A percentile compares a stretch with the other conserved stretches of the same genome.
phyloP scores from a whole-genome alignment of 345 rosid species.

The Murraya paniculata region DNA sequence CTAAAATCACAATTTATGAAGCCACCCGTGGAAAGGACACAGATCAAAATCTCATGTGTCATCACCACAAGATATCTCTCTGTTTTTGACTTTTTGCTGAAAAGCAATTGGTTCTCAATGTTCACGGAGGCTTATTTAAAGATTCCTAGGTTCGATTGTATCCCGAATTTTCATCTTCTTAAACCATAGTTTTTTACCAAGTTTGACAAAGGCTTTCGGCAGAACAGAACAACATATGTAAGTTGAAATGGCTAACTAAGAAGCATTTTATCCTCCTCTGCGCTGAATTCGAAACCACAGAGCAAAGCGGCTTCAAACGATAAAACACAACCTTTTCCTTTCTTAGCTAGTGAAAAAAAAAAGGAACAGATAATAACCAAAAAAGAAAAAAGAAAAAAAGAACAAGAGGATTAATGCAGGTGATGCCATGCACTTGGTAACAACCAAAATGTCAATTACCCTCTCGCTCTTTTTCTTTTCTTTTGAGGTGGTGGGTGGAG shows the following conservation, averaged over 20 bases:
- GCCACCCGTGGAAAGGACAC: neutral
- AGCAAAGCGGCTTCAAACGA: neutral
- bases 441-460: neutral
- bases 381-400: too few relatives aligned
- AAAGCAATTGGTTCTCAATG: neutral
- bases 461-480: too few relatives aligned
- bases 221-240: neutral
- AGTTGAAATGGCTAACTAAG: neutral
- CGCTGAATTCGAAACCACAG: neutral
- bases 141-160: neutral
- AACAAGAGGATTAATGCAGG: too few relatives aligned
- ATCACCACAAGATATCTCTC: neutral
- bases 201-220: neutral
- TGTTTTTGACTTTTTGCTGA: neutral
- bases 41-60: neutral
- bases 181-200: neutral
- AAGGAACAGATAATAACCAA: too few relatives aligned
- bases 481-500: too few relatives aligned
- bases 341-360: too few relatives aligned
- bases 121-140: neutral
- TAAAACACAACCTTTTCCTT: neutral
- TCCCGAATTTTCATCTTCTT: neutral
- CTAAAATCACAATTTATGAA: neutral
- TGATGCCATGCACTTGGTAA: too few relatives aligned
- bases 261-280: neutral